Conservation (phyloP, 768 basidiomycete species). For the Naematelia aurantialba region DNA sequence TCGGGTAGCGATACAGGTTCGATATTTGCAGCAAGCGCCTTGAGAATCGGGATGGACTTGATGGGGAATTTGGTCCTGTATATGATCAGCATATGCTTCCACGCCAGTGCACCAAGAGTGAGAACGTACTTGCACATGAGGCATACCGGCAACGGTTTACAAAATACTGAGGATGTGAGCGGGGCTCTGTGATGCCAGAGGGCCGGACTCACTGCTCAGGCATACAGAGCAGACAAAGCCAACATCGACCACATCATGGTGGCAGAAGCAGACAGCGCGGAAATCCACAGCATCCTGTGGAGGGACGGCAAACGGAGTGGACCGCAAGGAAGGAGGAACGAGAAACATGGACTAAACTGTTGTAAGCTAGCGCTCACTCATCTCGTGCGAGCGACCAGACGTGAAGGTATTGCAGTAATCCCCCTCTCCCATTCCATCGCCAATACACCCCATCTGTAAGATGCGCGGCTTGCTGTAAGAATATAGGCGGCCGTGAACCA, state of each 20-base stretch:
- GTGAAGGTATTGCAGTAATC: constrained; percentile 34
- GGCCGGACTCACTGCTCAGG: constrained; percentile 70
- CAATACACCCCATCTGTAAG: constrained; percentile 93
- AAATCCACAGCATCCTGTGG: constrained; percentile 95
- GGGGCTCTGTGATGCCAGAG: neutral
- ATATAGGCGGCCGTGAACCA: constrained; percentile 66
- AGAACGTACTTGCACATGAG: constrained; percentile 81
- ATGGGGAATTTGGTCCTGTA: constrained; percentile 88
- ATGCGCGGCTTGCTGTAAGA: constrained; percentile 95
- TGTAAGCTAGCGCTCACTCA: neutral
- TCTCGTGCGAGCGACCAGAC: constrained; percentile 14
- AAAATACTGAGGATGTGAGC: constrained; percentile 65
- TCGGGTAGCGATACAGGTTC: constrained; percentile 34
- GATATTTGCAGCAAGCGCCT: constrained; percentile 30
- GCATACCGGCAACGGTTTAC: constrained; percentile 87
- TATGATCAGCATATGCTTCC: constrained; percentile 1
- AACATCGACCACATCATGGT: constrained; percentile 91
- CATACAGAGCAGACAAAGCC: constrained; percentile 99
- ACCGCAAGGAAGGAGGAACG: constrained; percentile 64
- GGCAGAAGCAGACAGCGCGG: constrained; percentile 97
- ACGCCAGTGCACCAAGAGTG: neutral
- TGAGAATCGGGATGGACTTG: constrained; percentile 63
- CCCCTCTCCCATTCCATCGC: constrained; percentile 51
- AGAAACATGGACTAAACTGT: constrained; percentile 74
- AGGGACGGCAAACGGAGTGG: constrained; percentile 70